A percentile compares a stretch with the other conserved stretches of the same genome.
Evolutionary conservation across 1,284 basidiomycete species (phyloP).

Genomic region (Boletus holoroseus): DNA sequence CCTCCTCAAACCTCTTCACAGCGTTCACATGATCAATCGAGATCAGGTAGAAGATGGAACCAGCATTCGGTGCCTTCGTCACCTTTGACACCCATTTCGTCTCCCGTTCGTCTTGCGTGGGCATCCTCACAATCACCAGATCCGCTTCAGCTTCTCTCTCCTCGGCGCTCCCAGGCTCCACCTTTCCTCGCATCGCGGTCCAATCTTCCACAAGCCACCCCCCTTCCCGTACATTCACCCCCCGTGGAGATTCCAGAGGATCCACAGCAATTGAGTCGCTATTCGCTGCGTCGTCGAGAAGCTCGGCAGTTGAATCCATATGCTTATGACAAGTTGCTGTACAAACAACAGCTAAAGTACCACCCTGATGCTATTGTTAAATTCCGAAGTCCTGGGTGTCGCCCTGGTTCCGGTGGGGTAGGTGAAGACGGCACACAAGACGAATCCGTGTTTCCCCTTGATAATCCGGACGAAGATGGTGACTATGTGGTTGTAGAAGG

Average conservation of each 20-base stretch:
- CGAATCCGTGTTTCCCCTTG: conserved; percentile 17
- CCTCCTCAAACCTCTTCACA: conserved; percentile 18
- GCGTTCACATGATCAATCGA: conserved; percentile 1
- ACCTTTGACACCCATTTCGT: conserved; percentile 26
- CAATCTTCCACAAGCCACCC: background rate
- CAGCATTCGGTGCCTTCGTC: conserved; percentile 11
- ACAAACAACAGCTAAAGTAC: conserved; percentile 42
- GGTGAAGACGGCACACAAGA: conserved; percentile 32
- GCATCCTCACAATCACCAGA: conserved; percentile 22
- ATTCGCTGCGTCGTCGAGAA: conserved; percentile 47
- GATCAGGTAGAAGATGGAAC: background rate
- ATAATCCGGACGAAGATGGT: conserved; percentile 24
- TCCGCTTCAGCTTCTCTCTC: conserved; percentile 20
- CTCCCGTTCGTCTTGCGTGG: conserved; percentile 12
- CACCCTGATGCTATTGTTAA: conserved; percentile 59
- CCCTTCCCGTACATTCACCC: background rate
- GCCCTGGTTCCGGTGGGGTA: conserved; percentile 1
- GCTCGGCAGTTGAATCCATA: conserved; percentile 53
- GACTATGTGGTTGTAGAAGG: conserved; percentile 25
- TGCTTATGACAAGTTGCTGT: conserved; percentile 44
- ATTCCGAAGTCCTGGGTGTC: conserved; percentile 31
- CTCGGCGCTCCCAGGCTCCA: background rate
- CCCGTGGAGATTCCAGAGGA: conserved; percentile 15
- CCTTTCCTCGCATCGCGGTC: background rate
- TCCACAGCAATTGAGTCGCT: conserved; percentile 33